Evolutionary conservation across 2,329 filamentous ascomycete genomes (phyloP), one percentile per base, ranked within the genome.

Genomic region (Fusarium goolgardi): DNA sequence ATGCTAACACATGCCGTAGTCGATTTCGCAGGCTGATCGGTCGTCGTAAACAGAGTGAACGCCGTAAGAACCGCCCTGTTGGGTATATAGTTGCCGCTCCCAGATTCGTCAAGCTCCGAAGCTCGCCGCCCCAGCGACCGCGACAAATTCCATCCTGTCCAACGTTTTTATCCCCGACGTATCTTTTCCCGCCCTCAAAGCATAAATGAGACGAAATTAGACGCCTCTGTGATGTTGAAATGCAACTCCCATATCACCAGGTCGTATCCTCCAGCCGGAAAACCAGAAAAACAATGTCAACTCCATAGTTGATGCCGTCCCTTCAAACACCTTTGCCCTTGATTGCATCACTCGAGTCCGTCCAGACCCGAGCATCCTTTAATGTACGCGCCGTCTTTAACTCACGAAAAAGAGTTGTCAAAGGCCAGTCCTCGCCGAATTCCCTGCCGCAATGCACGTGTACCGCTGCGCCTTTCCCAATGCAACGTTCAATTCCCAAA

Each of bases 381-480:
- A 58, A 55, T 63, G 44, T 57, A 58, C 11, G 31, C 55, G 41
- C 53, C 49, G 31, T 59, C 57, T 47, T 43, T 18, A 64, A 63
- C 43, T 43, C 46, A 31, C 15, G 35, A 61, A 60, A 50, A 18
- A 16, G 60, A 65, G 55, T 59, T 32, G 34, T 47, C 53, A 63
- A 59, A 54, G 51, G 51, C 55, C 55, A 58, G 41, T 45, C 46
- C 37, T 39, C 41, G 35, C 34, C 68, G 55, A 72, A 61, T 62
- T 49, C 67, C 61, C 49, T 64, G 63, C 58, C 67, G 53, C 63
- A 63, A 70, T 73, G 63, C 55, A 65, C 65, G 62, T 66, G 54
- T 70, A 65, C 58, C 65, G 67, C 73, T 68, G 73, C 72, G 74
- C 74, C 74, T 63, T 57, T 67, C 67, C 63, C 65, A 57, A 75